Evolutionary conservation across 2,329 filamentous ascomycete species (phyloP), one percentile per base, ranked within the genome.

Genomic region (Penicillium sp.): DNA sequence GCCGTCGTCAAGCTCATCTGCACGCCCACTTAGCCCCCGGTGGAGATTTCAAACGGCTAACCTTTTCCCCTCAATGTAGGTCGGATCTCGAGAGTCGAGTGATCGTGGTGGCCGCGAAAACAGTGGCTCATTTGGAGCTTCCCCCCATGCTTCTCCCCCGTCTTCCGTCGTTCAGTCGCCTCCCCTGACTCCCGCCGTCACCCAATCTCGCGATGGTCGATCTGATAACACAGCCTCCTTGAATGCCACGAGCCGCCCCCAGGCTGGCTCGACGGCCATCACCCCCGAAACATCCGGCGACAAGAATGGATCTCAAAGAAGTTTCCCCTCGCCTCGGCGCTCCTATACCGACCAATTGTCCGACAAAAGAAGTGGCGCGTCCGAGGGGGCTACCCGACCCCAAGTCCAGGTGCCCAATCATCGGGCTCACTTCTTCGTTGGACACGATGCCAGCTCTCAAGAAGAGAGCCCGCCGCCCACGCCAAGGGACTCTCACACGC

Each of bases 101-200:
- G 74, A 78, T 42, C 72, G 77, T 27, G 82, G 80, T 36, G 57
- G 54, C 31, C 59, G 59, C 41, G 62, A 65, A 37, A 81, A 79
- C 35, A 78, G 67, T 46, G 80, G 82, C 47, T 80, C 80, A 36
- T 71, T 71, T 41, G 76, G 74, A 51, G 74, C 76, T 44, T 88
- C 83, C 40, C 80, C 83, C 18, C 75, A 74, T 58, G 70, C 79
- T 27, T 84, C 81, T 47, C 82, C 85, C 43, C 75, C 76, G 44
- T 69, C 76, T 30, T 79, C 81, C 42, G 77, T 83, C 40, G 77
- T 93, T 67, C 84, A 90, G 52, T 94, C 89, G 8, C 90, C 90
- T 49, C 88, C 88, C 28, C 74, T 96, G 35, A 95, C 89, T 9
- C 90, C 90, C 12, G 81, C 87, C 37, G 88, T 81, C 35, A 90